These are phyloP conservation scores for Pseudopyrenochaeta lycopersici DNA, from an alignment of 2,329 filamentous ascomycete species.

Conservation along the genomic window DNA sequence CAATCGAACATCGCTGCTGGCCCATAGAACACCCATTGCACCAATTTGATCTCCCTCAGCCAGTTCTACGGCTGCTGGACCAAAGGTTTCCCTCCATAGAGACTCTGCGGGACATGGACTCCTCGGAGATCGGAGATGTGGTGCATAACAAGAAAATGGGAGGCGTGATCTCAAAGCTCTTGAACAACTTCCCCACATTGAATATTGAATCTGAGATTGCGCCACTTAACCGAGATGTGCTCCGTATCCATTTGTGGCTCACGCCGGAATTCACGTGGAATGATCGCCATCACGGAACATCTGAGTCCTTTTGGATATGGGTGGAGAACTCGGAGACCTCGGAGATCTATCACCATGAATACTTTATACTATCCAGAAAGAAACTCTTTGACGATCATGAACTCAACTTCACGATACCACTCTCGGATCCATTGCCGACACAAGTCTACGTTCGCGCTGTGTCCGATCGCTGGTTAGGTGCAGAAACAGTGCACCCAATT, in stretches of 20 bases:
- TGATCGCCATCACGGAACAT: constrained; percentile 89
- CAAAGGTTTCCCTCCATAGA: constrained; percentile 84
- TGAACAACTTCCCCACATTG: constrained; percentile 92
- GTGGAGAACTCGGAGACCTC: constrained; percentile 98
- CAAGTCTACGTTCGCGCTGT: constrained; percentile 96
- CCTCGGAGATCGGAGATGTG: constrained; percentile 85
- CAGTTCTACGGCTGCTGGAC: constrained; percentile 85
- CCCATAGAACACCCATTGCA: constrained; percentile 92
- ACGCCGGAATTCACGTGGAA: constrained; percentile 95
- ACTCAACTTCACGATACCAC: constrained; percentile 94
- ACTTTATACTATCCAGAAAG: constrained; percentile 88
- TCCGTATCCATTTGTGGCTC: constrained; percentile 87
- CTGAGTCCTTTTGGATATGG: constrained; percentile 98
- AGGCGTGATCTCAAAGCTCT: constrained; percentile 77
- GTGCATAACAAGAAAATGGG: constrained; percentile 93
- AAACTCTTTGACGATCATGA: constrained; percentile 97
- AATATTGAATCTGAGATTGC: constrained; percentile 94
- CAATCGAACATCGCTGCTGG: constrained; percentile 96
- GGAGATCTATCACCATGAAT: constrained; percentile 97
- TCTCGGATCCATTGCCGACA: constrained; percentile 90
- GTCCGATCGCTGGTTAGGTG: constrained; percentile 95
- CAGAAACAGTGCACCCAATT: constrained; percentile 92
- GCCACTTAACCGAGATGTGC: constrained; percentile 90
- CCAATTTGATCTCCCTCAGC: constrained; percentile 89
- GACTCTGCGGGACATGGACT: constrained; percentile 88